Evolutionary conservation across 768 basidiomycete genomes (phyloP), one percentile per base, ranked within the genome.

Genomic region (Clavulina sp.): DNA sequence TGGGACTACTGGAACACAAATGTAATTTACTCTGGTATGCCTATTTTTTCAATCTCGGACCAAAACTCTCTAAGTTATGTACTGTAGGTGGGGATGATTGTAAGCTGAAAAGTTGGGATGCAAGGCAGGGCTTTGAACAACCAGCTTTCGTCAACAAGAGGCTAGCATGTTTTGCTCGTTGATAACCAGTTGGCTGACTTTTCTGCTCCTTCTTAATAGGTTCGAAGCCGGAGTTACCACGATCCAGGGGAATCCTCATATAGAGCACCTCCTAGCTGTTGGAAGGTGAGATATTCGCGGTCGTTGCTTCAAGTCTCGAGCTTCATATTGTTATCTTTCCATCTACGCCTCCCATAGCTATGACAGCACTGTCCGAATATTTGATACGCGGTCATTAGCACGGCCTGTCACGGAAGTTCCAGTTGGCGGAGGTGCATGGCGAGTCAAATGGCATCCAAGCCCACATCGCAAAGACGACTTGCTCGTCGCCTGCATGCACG

Each of bases 401-500:
- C 62, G 62, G 2, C 76, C 85, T 0, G 57, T 96, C 9, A 61
- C 66, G 0, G 66, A 72, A 47, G 74, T 73, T 24, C 73, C 81
- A 52, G 78, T 87, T 2, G 88, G 87, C 7, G 95, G 95, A 9
- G 95, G 95, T 2, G 84, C 78, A 7, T 99, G 95, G 95, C 75
- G 95, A 18, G 79, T 88, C 53, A 91, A 93, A 64, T 99, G 91
- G 88, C 89, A 97, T 65, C 89, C 92, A 4, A 74, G 73, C 3
- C 56, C 70, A 2, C 57, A 60, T n/a, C 73, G 89, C 41, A 74
- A 72, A 56, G 60, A 73, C 33, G 84, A 92, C 60, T 70, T 97
- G 1, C 73, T 96, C 19, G 78, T 89, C n/a, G 95, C 92, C 0
- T 89, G 85, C 61, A 99, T 97, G 95, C 92, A 93, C 61, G 89